A percentile compares a stretch with the other conserved stretches of the same genome.
Conservation (phyloP, 768 basidiomycete genomes). For the Mycena chlorophos region DNA sequence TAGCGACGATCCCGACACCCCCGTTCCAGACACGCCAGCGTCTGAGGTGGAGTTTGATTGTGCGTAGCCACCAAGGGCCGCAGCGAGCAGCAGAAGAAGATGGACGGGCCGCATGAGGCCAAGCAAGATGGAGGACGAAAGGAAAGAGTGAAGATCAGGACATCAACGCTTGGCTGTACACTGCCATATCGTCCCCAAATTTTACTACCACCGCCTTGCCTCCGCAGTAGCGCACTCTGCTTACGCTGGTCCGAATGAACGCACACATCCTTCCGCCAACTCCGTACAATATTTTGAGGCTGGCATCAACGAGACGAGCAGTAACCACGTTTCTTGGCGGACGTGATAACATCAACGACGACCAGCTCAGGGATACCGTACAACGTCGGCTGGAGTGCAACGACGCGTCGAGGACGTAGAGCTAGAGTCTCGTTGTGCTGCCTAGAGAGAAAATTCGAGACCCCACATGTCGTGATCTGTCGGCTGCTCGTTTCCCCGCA, state of each 20-base stretch:
- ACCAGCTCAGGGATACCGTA: neutral
- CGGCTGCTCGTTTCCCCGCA: neutral
- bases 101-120: slow-evolving; percentile 1
- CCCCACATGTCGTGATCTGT: neutral
- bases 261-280: neutral
- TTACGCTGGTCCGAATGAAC: neutral
- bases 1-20: neutral
- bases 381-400: neutral
- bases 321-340: neutral
- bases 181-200: neutral
- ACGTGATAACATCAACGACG: neutral
- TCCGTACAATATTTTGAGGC: neutral
- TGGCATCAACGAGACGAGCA: neutral
- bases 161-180: neutral
- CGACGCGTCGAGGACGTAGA: neutral
- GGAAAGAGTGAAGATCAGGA: neutral
- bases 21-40: neutral
- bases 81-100: neutral
- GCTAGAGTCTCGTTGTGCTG: too few relatives aligned
- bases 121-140: too few relatives aligned
- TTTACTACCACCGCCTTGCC: neutral
- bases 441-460: too few relatives aligned
- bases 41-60: neutral
- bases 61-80: neutral
- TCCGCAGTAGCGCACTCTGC: neutral